A percentile compares a stretch with the other conserved stretches of the same genome.
These are phyloP conservation scores for Elsinoe necatrix DNA, from an alignment of 2,329 filamentous ascomycete species.

Conservation along the genomic window DNA sequence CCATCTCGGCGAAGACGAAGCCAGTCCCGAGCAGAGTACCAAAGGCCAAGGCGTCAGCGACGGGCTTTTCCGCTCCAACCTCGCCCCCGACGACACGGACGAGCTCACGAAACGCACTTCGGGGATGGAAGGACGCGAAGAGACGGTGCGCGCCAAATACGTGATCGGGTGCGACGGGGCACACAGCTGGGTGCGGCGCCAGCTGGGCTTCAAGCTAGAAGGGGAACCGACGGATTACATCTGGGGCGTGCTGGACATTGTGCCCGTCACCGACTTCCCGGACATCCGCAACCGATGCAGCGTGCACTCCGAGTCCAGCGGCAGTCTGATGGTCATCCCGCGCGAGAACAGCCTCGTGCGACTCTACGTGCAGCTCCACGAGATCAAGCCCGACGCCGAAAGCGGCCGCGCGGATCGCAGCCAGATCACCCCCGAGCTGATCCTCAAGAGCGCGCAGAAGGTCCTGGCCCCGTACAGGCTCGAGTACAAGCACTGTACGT, in stretches of 20 bases:
- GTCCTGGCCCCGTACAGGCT: conserved; percentile 61
- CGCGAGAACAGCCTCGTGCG: conserved; percentile 28
- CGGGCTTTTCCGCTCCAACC: conserved; percentile 53
- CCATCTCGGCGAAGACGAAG: conserved; percentile 51
- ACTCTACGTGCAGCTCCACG: conserved; percentile 31
- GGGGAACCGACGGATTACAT: conserved; percentile 25
- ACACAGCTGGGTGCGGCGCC: conserved; percentile 19
- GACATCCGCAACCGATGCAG: conserved; percentile 45
- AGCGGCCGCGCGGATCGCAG: conserved; percentile 47
- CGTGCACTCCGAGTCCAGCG: conserved; percentile 55
- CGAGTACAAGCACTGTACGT: conserved; percentile 55
- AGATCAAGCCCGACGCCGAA: conserved; percentile 35
- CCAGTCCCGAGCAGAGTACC: conserved; percentile 41
- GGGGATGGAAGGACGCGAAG: conserved; percentile 18
- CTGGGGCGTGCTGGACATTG: conserved; percentile 27
- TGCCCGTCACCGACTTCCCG: conserved; percentile 32
- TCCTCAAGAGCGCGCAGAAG: conserved; percentile 54
- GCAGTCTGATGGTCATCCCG: conserved; percentile 76
- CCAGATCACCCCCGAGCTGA: conserved; percentile 54
- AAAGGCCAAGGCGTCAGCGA: conserved; percentile 33
- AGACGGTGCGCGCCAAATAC: conserved; percentile 20
- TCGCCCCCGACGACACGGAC: conserved; percentile 22
- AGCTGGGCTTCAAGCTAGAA: conserved; percentile 23
- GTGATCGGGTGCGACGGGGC: conserved; percentile 22
- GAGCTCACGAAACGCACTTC: conserved; percentile 18